These are phyloP conservation scores for Talinum fruticosum DNA, from an alignment of 148 eudicot species.

Conservation along the genomic window DNA sequence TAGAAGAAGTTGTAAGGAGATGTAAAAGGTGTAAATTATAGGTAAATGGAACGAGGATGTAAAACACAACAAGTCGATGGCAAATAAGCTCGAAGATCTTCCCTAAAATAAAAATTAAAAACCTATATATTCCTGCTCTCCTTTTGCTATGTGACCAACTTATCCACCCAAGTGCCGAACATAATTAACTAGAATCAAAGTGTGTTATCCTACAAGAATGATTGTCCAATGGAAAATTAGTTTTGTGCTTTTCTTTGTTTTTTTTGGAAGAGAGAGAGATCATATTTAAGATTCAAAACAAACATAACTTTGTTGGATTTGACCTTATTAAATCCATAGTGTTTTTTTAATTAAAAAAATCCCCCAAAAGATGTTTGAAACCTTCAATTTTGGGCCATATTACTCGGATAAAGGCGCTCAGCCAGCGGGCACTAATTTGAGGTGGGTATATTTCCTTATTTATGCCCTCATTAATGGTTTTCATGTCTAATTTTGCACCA, in stretches of 20 bases:
- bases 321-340: not conserved
- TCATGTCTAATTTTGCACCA: slow-evolving; percentile 5
- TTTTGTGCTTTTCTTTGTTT: not conserved
- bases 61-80: no score
- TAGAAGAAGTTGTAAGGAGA: no score
- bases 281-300: not conserved
- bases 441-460: not conserved
- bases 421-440: not conserved
- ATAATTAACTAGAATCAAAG: no score
- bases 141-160: not conserved
- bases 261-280: not conserved
- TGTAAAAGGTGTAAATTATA: no score
- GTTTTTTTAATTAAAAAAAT: no score
- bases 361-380: not conserved
- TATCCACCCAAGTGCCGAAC: not conserved
- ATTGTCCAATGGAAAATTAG: not conserved
- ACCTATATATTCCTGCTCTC: not conserved
- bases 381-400: not conserved
- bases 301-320: not conserved
- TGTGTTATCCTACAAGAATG: not conserved
- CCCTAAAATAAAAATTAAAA: no score
- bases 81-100: no score
- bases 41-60: no score
- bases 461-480: not conserved
- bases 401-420: not conserved